These are phyloP conservation scores for Starmera amethionina DNA, from an alignment of 805 yeast genomes.

Conservation along the genomic window DNA sequence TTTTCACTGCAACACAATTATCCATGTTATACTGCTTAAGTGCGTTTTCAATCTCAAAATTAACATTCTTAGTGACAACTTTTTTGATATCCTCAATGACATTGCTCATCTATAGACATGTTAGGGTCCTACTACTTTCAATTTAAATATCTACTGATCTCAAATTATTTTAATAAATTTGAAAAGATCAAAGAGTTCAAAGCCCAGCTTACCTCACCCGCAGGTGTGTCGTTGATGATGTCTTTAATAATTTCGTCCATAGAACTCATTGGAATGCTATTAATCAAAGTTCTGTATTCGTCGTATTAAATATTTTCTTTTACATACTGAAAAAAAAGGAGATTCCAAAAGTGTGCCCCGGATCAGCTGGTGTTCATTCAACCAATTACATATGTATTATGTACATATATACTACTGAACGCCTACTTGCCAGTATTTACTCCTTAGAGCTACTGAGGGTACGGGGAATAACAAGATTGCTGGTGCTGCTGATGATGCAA, in stretches of 20 bases:
- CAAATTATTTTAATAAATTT: no score
- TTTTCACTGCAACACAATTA: slow-evolving; percentile 25
- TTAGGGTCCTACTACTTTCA: no score
- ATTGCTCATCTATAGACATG: slow-evolving; percentile 9
- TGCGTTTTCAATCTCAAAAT: slow-evolving; percentile 23
- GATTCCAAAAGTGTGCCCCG: slow-evolving; percentile 1
- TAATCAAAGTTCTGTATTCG: neutral
- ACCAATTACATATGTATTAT: no score
- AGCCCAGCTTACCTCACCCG: slow-evolving; percentile 35
- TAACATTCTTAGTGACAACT: slow-evolving; percentile 30
- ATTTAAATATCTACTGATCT: neutral
- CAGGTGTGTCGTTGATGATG: slow-evolving; percentile 42
- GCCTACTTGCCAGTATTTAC: no score
- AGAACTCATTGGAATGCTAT: slow-evolving; percentile 5
- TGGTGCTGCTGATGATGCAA: neutral
- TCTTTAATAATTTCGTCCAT: slow-evolving; percentile 9
- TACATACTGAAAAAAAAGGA: no score
- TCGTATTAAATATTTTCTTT: no score
- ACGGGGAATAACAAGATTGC: neutral
- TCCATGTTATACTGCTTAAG: slow-evolving; percentile 31
- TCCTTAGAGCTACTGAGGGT: no score
- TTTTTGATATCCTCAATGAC: slow-evolving; percentile 34
- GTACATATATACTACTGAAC: no score
- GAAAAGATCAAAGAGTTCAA: slow-evolving; percentile 1
- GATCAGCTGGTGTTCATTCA: slow-evolving; percentile 1